These are phyloP conservation scores for Daedaleopsis nitida DNA, from an alignment of 768 basidiomycete genomes.

Conservation along the genomic window DNA sequence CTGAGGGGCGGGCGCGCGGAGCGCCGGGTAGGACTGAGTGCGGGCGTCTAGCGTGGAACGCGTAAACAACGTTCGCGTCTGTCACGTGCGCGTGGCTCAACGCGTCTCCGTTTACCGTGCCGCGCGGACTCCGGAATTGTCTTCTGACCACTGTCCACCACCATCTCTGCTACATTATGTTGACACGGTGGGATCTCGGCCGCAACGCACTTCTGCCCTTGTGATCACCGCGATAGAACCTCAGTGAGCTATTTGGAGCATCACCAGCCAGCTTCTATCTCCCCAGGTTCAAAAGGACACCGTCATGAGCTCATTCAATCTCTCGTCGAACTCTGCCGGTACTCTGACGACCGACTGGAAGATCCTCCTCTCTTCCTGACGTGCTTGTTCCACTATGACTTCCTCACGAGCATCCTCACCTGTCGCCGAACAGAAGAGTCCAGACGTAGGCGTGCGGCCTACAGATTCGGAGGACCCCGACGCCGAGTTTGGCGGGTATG, in stretches of 20 bases:
- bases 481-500: constrained; percentile 40
- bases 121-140: background rate
- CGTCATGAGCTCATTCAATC: background rate
- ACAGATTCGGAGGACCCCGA: constrained; percentile 23
- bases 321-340: background rate
- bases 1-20: background rate
- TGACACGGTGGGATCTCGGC: background rate
- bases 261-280: background rate
- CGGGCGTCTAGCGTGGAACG: constrained; percentile 21
- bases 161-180: background rate
- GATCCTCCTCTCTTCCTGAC: background rate
- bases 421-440: constrained; percentile 2
- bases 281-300: constrained; percentile 6
- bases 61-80: constrained; percentile 35
- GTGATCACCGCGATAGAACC: constrained; percentile 9
- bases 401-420: constrained; percentile 13
- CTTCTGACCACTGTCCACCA: constrained; percentile 1
- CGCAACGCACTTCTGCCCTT: constrained; percentile 1
- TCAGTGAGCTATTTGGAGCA: background rate
- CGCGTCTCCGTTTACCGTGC: background rate
- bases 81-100: constrained; percentile 27
- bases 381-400: constrained; percentile 4
- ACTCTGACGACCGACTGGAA: background rate
- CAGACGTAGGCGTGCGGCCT: constrained; percentile 5
- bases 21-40: background rate